Conservation (phyloP, 192 early-diverging fungal genomes). For the Gaertneriomyces semiglobifer region DNA sequence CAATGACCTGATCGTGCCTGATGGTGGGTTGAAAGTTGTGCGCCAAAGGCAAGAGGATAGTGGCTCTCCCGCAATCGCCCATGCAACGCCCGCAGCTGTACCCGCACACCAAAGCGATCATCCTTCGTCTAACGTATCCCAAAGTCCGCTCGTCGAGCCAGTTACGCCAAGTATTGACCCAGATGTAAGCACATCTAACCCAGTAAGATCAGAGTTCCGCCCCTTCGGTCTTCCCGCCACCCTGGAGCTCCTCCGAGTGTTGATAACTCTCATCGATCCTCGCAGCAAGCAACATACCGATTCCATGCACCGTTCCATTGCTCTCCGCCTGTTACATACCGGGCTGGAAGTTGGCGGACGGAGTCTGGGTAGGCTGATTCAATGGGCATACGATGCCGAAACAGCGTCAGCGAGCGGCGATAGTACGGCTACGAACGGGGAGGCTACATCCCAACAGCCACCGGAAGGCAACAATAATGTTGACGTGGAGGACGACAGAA, state of each 20-base stretch:
- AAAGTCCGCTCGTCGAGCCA: neutral
- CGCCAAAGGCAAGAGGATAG: constrained; percentile 15
- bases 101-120: neutral
- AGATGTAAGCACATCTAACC: neutral
- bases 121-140: neutral
- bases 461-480: constrained; percentile 1
- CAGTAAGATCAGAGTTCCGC: constrained; percentile 24
- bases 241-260: constrained; percentile 83
- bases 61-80: neutral
- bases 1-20: constrained; percentile 18
- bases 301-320: constrained; percentile 82
- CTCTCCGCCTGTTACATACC: constrained; percentile 79
- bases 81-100: neutral
- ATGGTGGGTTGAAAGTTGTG: constrained; percentile 18
- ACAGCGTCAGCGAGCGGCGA: neutral
- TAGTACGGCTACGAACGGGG: neutral
- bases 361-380: constrained; percentile 64
- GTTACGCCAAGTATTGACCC: neutral
- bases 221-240: constrained; percentile 84
- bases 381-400: constrained; percentile 31
- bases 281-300: constrained; percentile 89
- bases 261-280: constrained; percentile 87
- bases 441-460: neutral
- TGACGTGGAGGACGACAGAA: constrained; percentile 26
- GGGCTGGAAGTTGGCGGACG: constrained; percentile 83